phyloP scores from a whole-genome alignment of 2,329 filamentous ascomycete genomes.

The Trichothecium roseum region DNA sequence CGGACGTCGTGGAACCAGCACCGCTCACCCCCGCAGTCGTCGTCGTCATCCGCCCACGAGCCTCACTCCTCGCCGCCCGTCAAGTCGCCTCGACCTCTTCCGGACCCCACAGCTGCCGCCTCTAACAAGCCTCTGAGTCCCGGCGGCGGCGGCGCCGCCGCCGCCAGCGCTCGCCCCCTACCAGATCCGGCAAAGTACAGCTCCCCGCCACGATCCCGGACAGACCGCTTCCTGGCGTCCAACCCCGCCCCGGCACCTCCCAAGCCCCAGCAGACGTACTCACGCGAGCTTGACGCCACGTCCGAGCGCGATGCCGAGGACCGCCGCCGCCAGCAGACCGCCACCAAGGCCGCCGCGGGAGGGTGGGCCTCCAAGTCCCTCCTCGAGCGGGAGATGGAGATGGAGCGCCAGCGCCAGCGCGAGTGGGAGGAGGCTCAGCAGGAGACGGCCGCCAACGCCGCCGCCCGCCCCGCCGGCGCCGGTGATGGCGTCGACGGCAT shows the following conservation, averaged over 20 bases:
- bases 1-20: constrained; percentile 41
- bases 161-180: constrained; percentile 4
- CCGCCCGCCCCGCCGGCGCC: constrained; percentile 34
- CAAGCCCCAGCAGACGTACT: constrained; percentile 37
- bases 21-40: constrained; percentile 13
- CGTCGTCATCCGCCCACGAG: constrained; percentile 10
- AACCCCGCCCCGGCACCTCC: constrained; percentile 36
- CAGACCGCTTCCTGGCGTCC: constrained; percentile 45
- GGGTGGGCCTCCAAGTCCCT: constrained; percentile 59
- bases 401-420: constrained; percentile 63
- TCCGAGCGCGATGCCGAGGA: constrained; percentile 55
- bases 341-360: constrained; percentile 50
- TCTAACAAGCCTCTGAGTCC: constrained; percentile 26
- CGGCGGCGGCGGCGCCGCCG: constrained; percentile 23
- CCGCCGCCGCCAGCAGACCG: constrained; percentile 44
- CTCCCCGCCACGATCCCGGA: constrained; percentile 25
- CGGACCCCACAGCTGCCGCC: constrained; percentile 21
- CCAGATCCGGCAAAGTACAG: constrained; percentile 7
- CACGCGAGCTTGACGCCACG: constrained; percentile 43
- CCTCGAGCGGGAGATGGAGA: constrained; percentile 71
- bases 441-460: constrained; percentile 39
- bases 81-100: constrained; percentile 30
- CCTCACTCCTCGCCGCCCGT: constrained; percentile 9
- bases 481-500: constrained; percentile 44
- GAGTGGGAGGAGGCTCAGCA: constrained; percentile 74